These are phyloP conservation scores for Eremothecium cymbalariae DNA, from an alignment of 1,139 yeast genomes.

Conservation along the genomic window DNA sequence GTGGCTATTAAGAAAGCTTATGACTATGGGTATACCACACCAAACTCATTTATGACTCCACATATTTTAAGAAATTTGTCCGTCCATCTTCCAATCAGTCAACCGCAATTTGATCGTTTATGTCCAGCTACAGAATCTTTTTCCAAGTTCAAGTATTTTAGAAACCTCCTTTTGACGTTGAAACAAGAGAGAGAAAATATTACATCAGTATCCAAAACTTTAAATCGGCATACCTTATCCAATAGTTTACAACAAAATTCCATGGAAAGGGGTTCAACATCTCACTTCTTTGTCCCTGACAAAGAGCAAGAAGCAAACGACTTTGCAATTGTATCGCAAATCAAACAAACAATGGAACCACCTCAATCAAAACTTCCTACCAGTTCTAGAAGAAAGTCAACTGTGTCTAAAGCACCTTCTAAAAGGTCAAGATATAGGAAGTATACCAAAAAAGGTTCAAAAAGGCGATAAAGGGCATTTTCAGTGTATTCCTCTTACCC, in stretches of 20 bases:
- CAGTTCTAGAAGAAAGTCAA: not conserved
- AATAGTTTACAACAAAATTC: constrained; percentile 2
- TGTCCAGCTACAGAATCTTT: constrained; percentile 34
- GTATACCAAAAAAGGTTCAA: constrained; percentile 5
- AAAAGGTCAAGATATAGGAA: constrained; percentile 5
- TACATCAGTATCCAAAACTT: constrained; percentile 6
- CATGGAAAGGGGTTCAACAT: constrained; percentile 6
- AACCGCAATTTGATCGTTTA: constrained; percentile 42
- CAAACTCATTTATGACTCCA: constrained; percentile 42
- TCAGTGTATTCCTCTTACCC: too few species aligned
- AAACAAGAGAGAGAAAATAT: constrained; percentile 24
- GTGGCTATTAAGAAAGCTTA: constrained; percentile 41
- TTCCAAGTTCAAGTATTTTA: constrained; percentile 43
- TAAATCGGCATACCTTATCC: constrained; percentile 6
- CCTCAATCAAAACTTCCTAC: constrained; percentile 9
- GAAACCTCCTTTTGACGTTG: constrained; percentile 37
- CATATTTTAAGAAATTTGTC: constrained; percentile 49
- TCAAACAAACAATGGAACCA: constrained; percentile 11
- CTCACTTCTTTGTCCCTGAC: constrained; percentile 17
- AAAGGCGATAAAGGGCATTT: too few species aligned
- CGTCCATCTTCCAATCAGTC: constrained; percentile 44
- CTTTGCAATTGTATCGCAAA: constrained; percentile 5
- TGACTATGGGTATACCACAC: constrained; percentile 35
- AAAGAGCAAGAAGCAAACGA: constrained; percentile 5
- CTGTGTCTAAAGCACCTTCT: constrained; percentile 4